Evolutionary conservation across 2,329 filamentous ascomycete species (phyloP).

Genomic region (Aureobasidium uvarum): DNA sequence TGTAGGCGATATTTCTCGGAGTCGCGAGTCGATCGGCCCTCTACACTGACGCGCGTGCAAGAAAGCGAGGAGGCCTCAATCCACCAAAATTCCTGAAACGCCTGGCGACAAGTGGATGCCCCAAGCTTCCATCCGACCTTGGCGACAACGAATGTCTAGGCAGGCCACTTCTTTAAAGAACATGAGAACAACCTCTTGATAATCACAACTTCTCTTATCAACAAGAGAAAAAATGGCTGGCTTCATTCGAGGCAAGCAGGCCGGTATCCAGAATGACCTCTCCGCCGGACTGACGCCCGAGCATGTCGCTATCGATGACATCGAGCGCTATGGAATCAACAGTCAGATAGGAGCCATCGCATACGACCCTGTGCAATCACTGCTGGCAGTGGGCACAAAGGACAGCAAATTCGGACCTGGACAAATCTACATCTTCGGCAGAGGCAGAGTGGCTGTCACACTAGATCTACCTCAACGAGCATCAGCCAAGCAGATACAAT

Average conservation of each 20-base stretch:
- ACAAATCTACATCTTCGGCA: constrained; percentile 85
- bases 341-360: constrained; percentile 69
- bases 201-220: neutral
- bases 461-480: constrained; percentile 68
- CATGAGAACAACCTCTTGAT: neutral
- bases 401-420: constrained; percentile 83
- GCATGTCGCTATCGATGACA: constrained; percentile 77
- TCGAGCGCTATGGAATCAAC: constrained; percentile 73
- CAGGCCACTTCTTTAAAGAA: neutral
- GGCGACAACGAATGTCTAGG: constrained; percentile 16
- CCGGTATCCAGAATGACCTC: constrained; percentile 87
- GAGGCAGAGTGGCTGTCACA: constrained; percentile 72
- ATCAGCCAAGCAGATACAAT: constrained; percentile 75
- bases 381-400: constrained; percentile 87
- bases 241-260: constrained; percentile 88
- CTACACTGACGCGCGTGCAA: neutral
- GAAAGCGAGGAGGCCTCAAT: neutral
- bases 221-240: constrained; percentile 63
- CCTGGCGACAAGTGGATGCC: neutral
- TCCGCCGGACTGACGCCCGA: constrained; percentile 76
- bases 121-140: constrained; percentile 15
- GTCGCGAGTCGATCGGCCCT: too few species aligned
- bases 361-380: constrained; percentile 90
- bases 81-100: constrained; percentile 1
- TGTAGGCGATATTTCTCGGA: neutral